phyloP scores from a whole-genome alignment of 108 stramenopile genomes.

The Nitzschia palea region DNA sequence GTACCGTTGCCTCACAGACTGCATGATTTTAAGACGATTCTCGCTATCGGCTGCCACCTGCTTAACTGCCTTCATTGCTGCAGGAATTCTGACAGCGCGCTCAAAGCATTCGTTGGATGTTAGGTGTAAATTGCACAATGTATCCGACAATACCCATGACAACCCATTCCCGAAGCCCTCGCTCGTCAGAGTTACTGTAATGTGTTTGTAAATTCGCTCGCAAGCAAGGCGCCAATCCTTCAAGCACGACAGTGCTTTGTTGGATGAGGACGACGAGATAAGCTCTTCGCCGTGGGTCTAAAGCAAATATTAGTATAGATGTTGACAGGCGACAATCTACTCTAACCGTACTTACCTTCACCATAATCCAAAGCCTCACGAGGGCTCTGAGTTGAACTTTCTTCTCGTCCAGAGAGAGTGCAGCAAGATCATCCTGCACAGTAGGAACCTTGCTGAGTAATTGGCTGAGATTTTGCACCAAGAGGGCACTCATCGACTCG shows the following conservation, averaged over 20 bases:
- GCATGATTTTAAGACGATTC: conserved; percentile 39
- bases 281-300: conserved; percentile 63
- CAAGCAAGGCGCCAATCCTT: conserved; percentile 74
- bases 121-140: conserved; percentile 78
- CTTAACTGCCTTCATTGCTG: conserved; percentile 79
- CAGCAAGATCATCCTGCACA: background rate
- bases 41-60: conserved; percentile 61
- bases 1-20: conserved; percentile 64
- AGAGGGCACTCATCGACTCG: conserved; percentile 13
- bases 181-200: conserved; percentile 36
- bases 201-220: conserved; percentile 77
- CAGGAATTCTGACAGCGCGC: conserved; percentile 81
- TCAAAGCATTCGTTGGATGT: conserved; percentile 77
- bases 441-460: conserved; percentile 14
- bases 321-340: no score
- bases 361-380: conserved; percentile 31
- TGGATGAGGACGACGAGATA: conserved; percentile 22
- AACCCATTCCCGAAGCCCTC: conserved; percentile 54
- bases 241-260: conserved; percentile 15
- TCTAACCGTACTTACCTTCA: conserved; percentile 47
- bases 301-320: no score
- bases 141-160: conserved; percentile 69
- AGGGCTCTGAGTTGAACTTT: conserved; percentile 12
- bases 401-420: conserved; percentile 7
- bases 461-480: conserved; percentile 17